Base-by-base conservation (phyloP, 75 land plant genomes). In the Pinus tabuliformis region DNA sequence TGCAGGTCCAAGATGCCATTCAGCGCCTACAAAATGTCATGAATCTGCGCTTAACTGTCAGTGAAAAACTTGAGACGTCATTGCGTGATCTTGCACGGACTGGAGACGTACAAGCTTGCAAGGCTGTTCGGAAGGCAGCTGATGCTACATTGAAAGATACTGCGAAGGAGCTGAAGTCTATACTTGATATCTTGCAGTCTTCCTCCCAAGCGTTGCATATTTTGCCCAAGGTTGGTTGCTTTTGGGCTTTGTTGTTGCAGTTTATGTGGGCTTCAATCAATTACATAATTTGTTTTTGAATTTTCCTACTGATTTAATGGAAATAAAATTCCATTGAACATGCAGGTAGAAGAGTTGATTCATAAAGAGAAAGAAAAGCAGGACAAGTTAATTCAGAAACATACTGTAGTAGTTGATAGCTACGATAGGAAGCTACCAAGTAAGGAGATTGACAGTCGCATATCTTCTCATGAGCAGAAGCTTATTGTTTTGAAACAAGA, bases 341-440 rank as follows among this genome's bases (percentile, higher is more conserved):
- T 57, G 20, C 80, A 96, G 99, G 92, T 94, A 57, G 98, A 92
- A 65, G 88, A 86, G 78, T 78, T 97, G 77, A 82, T 91, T 22
- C 79, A 81, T 59, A 97, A 97, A 81, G 99, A 94, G 85, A 92
- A 81, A 75, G 99, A 97, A 65, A 73, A 91, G 86, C 95, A 95
- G 74, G 99, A 97, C 65, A 97, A 84, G 81, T 59, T 94, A 45
- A 86, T 92, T 78, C 71, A 58, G 70, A 97, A 94, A 74, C 98
- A 92, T 77, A 64, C 88, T 22, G 86, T 80, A 0, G 88, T 89
- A 15, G 89, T 89, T 11, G 99, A 97, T 63, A 77, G 81, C 9
- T 92, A 87, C 73, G 99, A 95, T 85, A 93, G 87, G 78, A 97
- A 95, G 72, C 64, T 76, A 17, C 81, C 89, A 56, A 84, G 85